Conservation (phyloP, 768 basidiomycete genomes). For the Paxillus rubicundulus region DNA sequence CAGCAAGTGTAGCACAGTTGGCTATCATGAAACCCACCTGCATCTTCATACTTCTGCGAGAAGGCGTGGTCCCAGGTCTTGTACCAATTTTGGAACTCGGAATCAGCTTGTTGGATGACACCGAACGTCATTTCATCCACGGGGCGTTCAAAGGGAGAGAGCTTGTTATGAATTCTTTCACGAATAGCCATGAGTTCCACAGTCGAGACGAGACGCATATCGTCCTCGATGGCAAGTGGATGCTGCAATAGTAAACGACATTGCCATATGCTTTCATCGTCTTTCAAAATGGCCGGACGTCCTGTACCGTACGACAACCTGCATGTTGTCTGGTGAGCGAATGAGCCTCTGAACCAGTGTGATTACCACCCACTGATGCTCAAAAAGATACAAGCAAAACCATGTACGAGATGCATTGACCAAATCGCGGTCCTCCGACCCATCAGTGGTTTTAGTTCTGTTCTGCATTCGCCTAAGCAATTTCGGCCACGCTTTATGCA, state of each 20-base stretch:
- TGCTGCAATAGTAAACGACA: constrained; percentile 80
- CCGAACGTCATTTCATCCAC: constrained; percentile 73
- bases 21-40: constrained; percentile 45
- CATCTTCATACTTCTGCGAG: constrained; percentile 80
- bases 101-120: constrained; percentile 69
- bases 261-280: constrained; percentile 86
- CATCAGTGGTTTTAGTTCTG: constrained; percentile 46
- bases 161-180: constrained; percentile 78
- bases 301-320: constrained; percentile 95
- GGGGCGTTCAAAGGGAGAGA: constrained; percentile 76
- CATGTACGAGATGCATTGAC: constrained; percentile 83
- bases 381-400: constrained; percentile 93
- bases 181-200: constrained; percentile 91
- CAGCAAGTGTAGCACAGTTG: constrained; percentile 5
- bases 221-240: constrained; percentile 86
- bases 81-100: constrained; percentile 81
- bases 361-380: constrained; percentile 73
- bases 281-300: constrained; percentile 86
- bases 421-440: constrained; percentile 69
- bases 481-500: constrained; percentile 90
- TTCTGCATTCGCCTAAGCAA: constrained; percentile 75
- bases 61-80: constrained; percentile 76
- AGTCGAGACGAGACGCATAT: constrained; percentile 92
- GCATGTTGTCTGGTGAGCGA: neutral
- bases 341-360: neutral